These are phyloP conservation scores for Scutellaria galericulata DNA, from an alignment of 257 asterid species.

Conservation along the genomic window DNA sequence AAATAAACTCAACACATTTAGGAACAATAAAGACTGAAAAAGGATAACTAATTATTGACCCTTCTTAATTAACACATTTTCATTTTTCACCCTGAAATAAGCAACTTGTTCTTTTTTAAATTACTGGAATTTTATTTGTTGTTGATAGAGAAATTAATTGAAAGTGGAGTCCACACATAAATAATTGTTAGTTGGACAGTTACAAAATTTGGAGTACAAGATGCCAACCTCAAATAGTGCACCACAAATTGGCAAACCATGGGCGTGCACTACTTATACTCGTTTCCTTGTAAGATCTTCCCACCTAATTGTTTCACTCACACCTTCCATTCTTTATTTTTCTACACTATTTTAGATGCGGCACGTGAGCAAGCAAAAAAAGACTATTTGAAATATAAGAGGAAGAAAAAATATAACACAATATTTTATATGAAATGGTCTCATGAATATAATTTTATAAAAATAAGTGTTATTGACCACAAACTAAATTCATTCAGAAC, in stretches of 20 bases:
- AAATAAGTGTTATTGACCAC: too few relatives aligned
- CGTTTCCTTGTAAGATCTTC: constrained; percentile 22
- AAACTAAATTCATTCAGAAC: too few relatives aligned
- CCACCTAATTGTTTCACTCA: constrained; percentile 3
- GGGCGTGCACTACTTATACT: constrained; percentile 35
- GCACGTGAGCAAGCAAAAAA: too few relatives aligned
- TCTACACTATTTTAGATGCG: neutral
- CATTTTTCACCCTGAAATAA: neutral
- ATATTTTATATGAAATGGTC: too few relatives aligned
- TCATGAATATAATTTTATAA: too few relatives aligned
- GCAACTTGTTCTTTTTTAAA: neutral
- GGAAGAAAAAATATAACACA: too few relatives aligned
- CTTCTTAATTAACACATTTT: too few relatives aligned
- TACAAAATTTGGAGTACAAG: constrained; percentile 1
- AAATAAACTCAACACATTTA: too few relatives aligned
- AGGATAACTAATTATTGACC: too few relatives aligned
- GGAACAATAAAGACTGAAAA: too few relatives aligned
- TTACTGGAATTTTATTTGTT: neutral
- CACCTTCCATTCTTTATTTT: neutral
- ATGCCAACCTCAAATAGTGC: neutral
- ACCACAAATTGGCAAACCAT: constrained; percentile 29
- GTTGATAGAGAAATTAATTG: neutral
- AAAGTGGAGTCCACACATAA: constrained; percentile 29
- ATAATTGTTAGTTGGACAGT: constrained; percentile 32
- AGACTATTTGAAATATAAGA: too few relatives aligned